Evolutionary conservation across 345 rosid genomes (phyloP).

Genomic region (Chamaenerion angustifolium): DNA sequence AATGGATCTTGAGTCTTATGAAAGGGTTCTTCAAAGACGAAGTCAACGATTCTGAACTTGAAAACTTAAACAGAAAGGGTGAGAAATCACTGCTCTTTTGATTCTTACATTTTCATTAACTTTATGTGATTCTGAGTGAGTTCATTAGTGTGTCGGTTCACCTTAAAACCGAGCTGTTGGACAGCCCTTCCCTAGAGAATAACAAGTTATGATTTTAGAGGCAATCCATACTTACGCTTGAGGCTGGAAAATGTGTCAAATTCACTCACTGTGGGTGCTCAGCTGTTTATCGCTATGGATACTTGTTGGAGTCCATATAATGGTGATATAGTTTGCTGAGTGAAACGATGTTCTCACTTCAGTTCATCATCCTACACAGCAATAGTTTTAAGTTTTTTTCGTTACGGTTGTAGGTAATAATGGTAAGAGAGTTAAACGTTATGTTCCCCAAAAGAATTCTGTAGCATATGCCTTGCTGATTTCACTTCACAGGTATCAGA

Average conservation of each 20-base stretch:
- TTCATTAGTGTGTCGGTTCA: background rate
- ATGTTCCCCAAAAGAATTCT: slow-evolving; percentile 68
- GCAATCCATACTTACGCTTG: too few species aligned
- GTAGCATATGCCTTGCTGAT: slow-evolving; percentile 80
- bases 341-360: too few species aligned
- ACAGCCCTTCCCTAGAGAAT: too few species aligned
- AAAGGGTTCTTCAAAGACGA: slow-evolving; percentile 44
- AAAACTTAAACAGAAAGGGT: slow-evolving; percentile 31
- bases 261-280: too few species aligned
- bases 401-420: slow-evolving; percentile 27
- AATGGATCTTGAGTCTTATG: slow-evolving; percentile 65
- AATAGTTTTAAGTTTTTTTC: too few species aligned
- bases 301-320: too few species aligned
- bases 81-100: slow-evolving; percentile 6
- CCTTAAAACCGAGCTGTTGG: too few species aligned
- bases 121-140: slow-evolving; percentile 3
- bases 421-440: slow-evolving; percentile 35
- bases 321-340: too few species aligned
- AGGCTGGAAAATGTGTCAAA: too few species aligned
- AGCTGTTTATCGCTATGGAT: too few species aligned
- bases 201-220: too few species aligned
- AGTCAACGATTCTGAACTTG: slow-evolving; percentile 38
- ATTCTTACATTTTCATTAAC: slow-evolving; percentile 5
- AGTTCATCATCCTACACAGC: too few species aligned
- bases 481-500: slow-evolving; percentile 51